Evolutionary conservation across 495 filamentous ascomycete species (phyloP), one percentile per base, ranked within the genome.

Genomic region (Tuber umbilicatum): DNA sequence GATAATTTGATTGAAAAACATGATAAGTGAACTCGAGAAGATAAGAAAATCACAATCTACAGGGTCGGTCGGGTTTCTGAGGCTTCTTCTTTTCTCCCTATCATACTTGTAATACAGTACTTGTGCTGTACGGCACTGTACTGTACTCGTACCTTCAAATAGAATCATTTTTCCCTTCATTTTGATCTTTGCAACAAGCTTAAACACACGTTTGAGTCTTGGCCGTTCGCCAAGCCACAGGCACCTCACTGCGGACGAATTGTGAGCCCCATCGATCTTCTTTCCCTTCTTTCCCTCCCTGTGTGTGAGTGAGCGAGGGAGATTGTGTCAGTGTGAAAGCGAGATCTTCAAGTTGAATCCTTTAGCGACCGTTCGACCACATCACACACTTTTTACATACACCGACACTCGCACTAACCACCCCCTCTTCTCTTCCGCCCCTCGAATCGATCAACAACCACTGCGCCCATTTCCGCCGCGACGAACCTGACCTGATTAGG

Each of bases 401-500:
- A 68, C n/a, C 60, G 19, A 70, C 16, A 42, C 35, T 19, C 5
- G 35, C 50, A 50, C 64, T 14, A 64, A 41, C 74, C 27, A 69
- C 74, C 6, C 31, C 42, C 40, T 37, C 47, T 60, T 6, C 40
- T 5, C 68, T 9, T 21, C 16, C 6, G 64, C 45, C 14, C 60
- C 69, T 40, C 55, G 41, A 5, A 67, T 37, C 39, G 39, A 47
- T 38, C 42, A 37, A 55, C 35, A 68, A 16, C 35, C 42, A 68
- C 41, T 64, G 17, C 55, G 55, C 27, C 27, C 55, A 19, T 64
- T 64, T 64, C 27, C 35, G 55, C 42, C 35, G 68, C 17, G 41
- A 47, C 43, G 72, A 23, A 60, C 41, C 16, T 68, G 74, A 40
- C 68, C 74, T 68, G 76, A 73, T 78, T 70, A 78, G 76, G 76